Percentiles rank a stretch among this genome's conserved stretches.
Conservation (phyloP, 441 rosid genomes). For the Bruguiera hainesii region DNA sequence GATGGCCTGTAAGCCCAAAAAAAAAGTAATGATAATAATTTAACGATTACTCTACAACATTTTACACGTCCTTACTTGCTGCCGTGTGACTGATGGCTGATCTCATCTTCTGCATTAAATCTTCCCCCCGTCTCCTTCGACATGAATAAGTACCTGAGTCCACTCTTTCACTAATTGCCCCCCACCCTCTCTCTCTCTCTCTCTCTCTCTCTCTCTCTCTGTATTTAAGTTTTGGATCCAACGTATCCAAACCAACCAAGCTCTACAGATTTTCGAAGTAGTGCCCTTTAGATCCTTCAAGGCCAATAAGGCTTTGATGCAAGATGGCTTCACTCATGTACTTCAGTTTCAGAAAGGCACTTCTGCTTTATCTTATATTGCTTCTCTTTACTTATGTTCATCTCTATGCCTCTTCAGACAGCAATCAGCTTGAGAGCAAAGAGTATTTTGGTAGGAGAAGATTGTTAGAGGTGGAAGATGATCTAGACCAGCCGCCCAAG, state of each 20-base stretch:
- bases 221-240: constrained; percentile 16
- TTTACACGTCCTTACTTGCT: constrained; percentile 8
- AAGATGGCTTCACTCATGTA: constrained; percentile 41
- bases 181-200: not conserved
- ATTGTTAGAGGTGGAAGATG: constrained; percentile 37
- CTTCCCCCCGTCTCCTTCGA: constrained; percentile 9
- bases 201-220: too few species aligned
- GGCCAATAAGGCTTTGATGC: constrained; percentile 14
- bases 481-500: constrained; percentile 27
- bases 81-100: constrained; percentile 32
- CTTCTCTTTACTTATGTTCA: constrained; percentile 36
- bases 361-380: constrained; percentile 35
- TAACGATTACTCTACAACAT: not conserved
- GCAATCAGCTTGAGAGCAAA: constrained; percentile 29
- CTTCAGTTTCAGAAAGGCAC: constrained; percentile 42
- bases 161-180: not conserved
- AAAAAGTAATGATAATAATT: not conserved
- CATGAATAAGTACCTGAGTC: constrained; percentile 8
- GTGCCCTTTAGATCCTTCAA: constrained; percentile 28
- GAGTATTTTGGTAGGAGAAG: constrained; percentile 36
- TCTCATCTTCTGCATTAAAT: constrained; percentile 24
- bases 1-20: not conserved
- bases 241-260: constrained; percentile 16
- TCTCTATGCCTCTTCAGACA: constrained; percentile 32
- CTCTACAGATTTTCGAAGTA: constrained; percentile 25